These are phyloP conservation scores for Penicillium sp. DNA, from an alignment of 2,329 filamentous ascomycete genomes.

Conservation along the genomic window DNA sequence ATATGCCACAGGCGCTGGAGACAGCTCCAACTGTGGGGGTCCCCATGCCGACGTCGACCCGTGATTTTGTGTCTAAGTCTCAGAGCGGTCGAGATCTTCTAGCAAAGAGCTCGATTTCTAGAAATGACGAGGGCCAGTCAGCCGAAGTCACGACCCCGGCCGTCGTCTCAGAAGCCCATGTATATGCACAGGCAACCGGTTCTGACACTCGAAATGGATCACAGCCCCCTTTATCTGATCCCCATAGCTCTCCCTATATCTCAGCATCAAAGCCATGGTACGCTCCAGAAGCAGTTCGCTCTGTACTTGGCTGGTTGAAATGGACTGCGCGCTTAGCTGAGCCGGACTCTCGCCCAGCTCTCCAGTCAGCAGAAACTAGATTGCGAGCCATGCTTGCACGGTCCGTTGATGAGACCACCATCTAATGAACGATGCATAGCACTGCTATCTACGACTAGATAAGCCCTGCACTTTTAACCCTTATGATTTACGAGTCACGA, in stretches of 20 bases:
- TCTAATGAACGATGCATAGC: background rate
- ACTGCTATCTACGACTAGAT: background rate
- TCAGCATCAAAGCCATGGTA: slow-evolving; percentile 16
- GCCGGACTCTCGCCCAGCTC: slow-evolving; percentile 18
- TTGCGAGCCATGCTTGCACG: slow-evolving; percentile 42
- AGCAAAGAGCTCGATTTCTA: slow-evolving; percentile 19
- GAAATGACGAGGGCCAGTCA: slow-evolving; percentile 14
- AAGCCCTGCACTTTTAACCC: background rate
- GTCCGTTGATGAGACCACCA: slow-evolving; percentile 1
- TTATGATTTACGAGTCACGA: background rate
- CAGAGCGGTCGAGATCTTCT: slow-evolving; percentile 38
- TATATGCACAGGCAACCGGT: slow-evolving; percentile 40
- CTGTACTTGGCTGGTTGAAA: slow-evolving; percentile 41
- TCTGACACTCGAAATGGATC: background rate
- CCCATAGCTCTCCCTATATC: background rate
- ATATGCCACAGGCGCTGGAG: slow-evolving; percentile 13
- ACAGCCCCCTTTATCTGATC: background rate
- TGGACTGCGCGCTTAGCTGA: slow-evolving; percentile 27
- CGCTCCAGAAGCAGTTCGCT: slow-evolving; percentile 35
- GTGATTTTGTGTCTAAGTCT: slow-evolving; percentile 34
- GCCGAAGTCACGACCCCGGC: slow-evolving; percentile 39
- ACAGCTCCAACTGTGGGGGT: slow-evolving; percentile 5
- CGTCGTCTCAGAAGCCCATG: slow-evolving; percentile 43
- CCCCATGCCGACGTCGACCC: slow-evolving; percentile 19
- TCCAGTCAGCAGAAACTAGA: slow-evolving; percentile 41